Evolutionary conservation across 2,329 filamentous ascomycete genomes (phyloP).

Genomic region (Drechslera avenae): DNA sequence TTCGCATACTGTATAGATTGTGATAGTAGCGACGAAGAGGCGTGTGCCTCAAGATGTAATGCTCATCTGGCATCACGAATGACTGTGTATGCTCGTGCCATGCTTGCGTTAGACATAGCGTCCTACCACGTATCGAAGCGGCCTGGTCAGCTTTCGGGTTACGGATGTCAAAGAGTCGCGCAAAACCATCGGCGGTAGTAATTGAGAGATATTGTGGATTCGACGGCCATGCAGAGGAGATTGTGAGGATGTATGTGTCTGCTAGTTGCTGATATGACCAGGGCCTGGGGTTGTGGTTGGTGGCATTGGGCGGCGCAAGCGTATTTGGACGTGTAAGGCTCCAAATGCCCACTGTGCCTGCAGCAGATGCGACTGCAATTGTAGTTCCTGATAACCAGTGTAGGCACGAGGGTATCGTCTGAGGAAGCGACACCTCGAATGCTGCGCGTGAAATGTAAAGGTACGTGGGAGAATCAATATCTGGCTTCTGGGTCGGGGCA

Average conservation of each 20-base stretch:
- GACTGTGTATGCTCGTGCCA: constrained; percentile 63
- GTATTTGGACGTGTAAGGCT: constrained; percentile 50
- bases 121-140: constrained; percentile 55
- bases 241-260: constrained; percentile 54
- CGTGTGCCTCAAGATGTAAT: constrained; percentile 56
- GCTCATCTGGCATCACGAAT: constrained; percentile 61
- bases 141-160: constrained; percentile 53
- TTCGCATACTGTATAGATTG: constrained; percentile 47
- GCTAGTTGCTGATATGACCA: constrained; percentile 52
- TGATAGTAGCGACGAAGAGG: constrained; percentile 60
- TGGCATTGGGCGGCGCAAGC: constrained; percentile 10
- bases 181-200: constrained; percentile 60
- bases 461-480: constrained; percentile 26
- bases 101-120: constrained; percentile 54
- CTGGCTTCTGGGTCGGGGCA: constrained; percentile 14
- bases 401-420: constrained; percentile 61
- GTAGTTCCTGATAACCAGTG: constrained; percentile 62
- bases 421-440: constrained; percentile 57
- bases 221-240: constrained; percentile 60
- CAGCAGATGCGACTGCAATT: constrained; percentile 61
- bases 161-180: constrained; percentile 60
- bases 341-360: constrained; percentile 63
- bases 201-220: constrained; percentile 59
- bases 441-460: constrained; percentile 55
- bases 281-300: constrained; percentile 38